These are phyloP conservation scores for Xenoacremonium recifei DNA, from an alignment of 2,329 filamentous ascomycete species.

Conservation along the genomic window DNA sequence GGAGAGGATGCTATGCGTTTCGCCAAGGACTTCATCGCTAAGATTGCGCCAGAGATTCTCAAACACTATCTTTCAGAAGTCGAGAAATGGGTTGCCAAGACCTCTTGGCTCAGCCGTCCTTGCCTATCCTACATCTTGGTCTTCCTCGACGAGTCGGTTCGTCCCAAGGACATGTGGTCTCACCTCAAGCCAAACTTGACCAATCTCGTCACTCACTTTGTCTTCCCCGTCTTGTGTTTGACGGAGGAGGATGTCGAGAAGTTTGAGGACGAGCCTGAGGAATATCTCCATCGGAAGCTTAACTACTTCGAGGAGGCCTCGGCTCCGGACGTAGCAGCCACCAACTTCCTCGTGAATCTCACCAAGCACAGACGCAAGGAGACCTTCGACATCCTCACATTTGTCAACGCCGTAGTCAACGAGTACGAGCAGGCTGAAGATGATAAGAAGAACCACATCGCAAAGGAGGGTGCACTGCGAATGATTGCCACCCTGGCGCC, in stretches of 20 bases:
- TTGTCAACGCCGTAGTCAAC: constrained; percentile 93
- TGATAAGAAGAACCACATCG: constrained; percentile 87
- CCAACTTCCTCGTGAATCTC: constrained; percentile 91
- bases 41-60: constrained; percentile 92
- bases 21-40: constrained; percentile 85
- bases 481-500: constrained; percentile 96
- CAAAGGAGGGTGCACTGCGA: constrained; percentile 92
- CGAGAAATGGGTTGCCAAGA: constrained; percentile 96
- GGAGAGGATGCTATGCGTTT: constrained; percentile 75
- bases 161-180: constrained; percentile 95
- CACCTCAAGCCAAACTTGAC: constrained; percentile 91
- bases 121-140: constrained; percentile 91
- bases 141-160: constrained; percentile 95
- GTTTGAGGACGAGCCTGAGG: constrained; percentile 90
- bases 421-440: constrained; percentile 83
- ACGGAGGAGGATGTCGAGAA: constrained; percentile 89
- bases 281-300: constrained; percentile 94
- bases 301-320: constrained; percentile 98
- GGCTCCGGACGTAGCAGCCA: constrained; percentile 90
- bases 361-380: constrained; percentile 95
- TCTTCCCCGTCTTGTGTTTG: constrained; percentile 94
- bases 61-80: constrained; percentile 93
- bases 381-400: constrained; percentile 90
- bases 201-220: constrained; percentile 87
- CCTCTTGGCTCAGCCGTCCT: constrained; percentile 90